Evolutionary conservation across 176 grass and related monocot genomes (phyloP).

Genomic region (Elaeis guineensis): DNA sequence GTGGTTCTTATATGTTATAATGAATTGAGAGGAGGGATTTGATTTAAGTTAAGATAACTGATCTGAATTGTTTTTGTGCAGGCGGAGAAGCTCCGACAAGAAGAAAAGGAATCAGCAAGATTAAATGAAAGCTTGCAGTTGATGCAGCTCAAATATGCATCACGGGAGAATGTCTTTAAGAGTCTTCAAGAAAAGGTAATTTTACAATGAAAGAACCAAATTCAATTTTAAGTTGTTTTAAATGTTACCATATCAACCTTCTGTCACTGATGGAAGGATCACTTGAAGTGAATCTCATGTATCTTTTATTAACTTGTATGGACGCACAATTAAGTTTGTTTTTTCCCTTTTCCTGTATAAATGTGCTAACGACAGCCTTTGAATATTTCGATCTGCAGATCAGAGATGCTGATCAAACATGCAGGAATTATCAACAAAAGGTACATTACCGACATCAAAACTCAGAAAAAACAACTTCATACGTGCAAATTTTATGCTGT

Average conservation of each 20-base stretch:
- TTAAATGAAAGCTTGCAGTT: slow-evolving; percentile 55
- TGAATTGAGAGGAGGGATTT: too few relatives aligned
- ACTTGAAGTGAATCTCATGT: too few relatives aligned
- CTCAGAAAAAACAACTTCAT: too few relatives aligned
- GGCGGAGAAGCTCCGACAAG: slow-evolving; percentile 55
- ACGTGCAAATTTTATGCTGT: too few relatives aligned
- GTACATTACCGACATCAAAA: slow-evolving; percentile 16
- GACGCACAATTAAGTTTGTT: background rate
- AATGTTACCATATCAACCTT: too few relatives aligned
- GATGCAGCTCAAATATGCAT: slow-evolving; percentile 68
- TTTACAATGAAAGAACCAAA: background rate
- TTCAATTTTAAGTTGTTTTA: too few relatives aligned
- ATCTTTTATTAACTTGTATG: too few relatives aligned
- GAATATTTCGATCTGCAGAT: slow-evolving; percentile 32
- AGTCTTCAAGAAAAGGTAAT: slow-evolving; percentile 73
- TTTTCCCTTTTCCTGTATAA: slow-evolving; percentile 4
- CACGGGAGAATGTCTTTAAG: slow-evolving; percentile 66
- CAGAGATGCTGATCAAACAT: slow-evolving; percentile 61
- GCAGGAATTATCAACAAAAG: slow-evolving; percentile 57
- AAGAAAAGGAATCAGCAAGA: slow-evolving; percentile 63
- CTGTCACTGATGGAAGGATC: too few relatives aligned
- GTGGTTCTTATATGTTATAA: slow-evolving; percentile 26
- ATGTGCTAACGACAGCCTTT: too few relatives aligned
- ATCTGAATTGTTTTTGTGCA: slow-evolving; percentile 22
- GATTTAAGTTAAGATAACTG: too few relatives aligned